phyloP scores from a whole-genome alignment of 495 filamentous ascomycete genomes.

The Annulohypoxylon moriforme region DNA sequence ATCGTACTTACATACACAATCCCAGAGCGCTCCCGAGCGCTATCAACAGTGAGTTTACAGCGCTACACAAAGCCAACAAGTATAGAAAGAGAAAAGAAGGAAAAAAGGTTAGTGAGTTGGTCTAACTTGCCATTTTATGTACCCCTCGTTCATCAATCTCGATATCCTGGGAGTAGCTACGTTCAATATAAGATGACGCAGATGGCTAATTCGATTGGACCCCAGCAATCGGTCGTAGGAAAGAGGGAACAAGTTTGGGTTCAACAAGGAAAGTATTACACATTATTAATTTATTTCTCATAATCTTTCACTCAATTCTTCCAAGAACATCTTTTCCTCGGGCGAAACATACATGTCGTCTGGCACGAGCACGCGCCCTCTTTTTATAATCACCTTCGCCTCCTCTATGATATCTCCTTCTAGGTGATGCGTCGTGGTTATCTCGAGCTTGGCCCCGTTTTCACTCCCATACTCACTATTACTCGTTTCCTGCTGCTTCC shows the following conservation, averaged over 20 bases:
- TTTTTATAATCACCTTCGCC: conserved; percentile 47
- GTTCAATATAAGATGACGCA: not conserved
- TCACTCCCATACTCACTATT: conserved; percentile 26
- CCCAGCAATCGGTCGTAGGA: not conserved
- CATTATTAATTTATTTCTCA: conserved; percentile 1
- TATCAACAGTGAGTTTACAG: not conserved
- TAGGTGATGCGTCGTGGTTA: conserved; percentile 13
- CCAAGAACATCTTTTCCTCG: conserved; percentile 57
- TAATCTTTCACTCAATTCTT: conserved; percentile 52
- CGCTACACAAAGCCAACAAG: not conserved
- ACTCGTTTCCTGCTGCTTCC: conserved; percentile 13
- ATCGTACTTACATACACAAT: no score
- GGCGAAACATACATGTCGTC: conserved; percentile 50
- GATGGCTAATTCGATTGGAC: not conserved
- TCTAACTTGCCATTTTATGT: not conserved
- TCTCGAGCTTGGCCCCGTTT: conserved; percentile 28
- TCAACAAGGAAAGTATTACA: not conserved
- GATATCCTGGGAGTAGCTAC: not conserved
- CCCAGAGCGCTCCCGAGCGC: no score
- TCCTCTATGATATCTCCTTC: conserved; percentile 36
- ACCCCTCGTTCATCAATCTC: not conserved
- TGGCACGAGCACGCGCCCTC: conserved; percentile 50
- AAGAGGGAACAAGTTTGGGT: not conserved
- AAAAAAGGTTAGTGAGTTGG: not conserved
- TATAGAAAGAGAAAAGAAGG: not conserved